Conservation (phyloP, 495 filamentous ascomycete genomes). For the Annulohypoxylon maeteangense region DNA sequence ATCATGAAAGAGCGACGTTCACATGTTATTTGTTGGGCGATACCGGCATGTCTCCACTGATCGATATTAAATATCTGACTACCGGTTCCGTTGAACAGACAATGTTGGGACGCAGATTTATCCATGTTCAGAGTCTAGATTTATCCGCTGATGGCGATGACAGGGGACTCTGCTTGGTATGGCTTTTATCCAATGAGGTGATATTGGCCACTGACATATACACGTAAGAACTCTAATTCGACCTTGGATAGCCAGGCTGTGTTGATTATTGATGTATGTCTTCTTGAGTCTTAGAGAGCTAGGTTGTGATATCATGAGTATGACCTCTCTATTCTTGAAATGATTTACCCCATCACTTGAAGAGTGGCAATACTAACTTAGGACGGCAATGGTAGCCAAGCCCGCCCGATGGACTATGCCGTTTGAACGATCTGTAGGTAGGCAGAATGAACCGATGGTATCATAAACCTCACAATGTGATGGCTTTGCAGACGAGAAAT, state of each 20-base stretch:
- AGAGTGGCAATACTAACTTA: background rate
- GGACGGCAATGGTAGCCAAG: background rate
- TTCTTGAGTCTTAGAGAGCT: background rate
- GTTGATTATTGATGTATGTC: background rate
- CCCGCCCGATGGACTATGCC: background rate
- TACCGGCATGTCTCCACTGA: constrained; percentile 8
- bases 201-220: background rate
- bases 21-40: constrained; percentile 25
- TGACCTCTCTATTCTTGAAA: background rate
- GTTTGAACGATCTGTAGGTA: background rate
- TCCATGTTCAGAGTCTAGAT: constrained; percentile 22
- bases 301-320: background rate
- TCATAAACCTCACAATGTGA: background rate
- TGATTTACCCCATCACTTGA: background rate
- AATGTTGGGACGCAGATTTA: constrained; percentile 27
- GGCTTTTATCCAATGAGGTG: constrained; percentile 29
- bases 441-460: background rate
- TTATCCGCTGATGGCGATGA: constrained; percentile 28
- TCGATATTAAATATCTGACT: constrained; percentile 18
- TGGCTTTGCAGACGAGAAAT: background rate
- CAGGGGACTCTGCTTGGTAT: constrained; percentile 3
- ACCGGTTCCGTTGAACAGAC: constrained; percentile 6
- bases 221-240: constrained; percentile 31
- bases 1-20: background rate
- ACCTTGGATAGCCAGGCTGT: constrained; percentile 4